Percentiles rank a stretch among this genome's conserved stretches.
Evolutionary conservation across 306 rosid species (phyloP).

Genomic region (Medicago lupulina): DNA sequence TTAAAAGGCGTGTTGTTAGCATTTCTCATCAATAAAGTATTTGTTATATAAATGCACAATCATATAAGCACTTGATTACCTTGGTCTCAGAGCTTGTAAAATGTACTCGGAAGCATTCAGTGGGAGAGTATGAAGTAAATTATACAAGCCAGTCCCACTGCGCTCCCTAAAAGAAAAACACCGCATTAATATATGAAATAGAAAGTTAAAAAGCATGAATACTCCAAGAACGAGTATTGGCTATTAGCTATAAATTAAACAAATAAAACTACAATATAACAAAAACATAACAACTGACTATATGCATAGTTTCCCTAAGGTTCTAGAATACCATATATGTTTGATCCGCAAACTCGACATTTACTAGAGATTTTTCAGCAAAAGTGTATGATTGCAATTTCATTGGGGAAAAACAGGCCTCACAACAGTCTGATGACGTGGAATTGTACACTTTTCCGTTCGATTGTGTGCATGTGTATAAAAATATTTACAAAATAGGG

Average conservation of each 20-base stretch:
- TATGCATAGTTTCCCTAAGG: background rate
- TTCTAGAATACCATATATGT: conserved; percentile 23
- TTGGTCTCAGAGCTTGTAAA: conserved; percentile 74
- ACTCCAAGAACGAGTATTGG: background rate
- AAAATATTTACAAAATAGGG: conserved; percentile 7
- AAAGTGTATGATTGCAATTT: conserved; percentile 4
- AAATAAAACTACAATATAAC: conserved; percentile 11
- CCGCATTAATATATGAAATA: conserved; percentile 15
- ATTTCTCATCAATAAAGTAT: conserved; percentile 27
- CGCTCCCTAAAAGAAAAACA: conserved; percentile 45
- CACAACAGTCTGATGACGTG: background rate
- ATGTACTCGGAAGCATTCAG: conserved; percentile 69
- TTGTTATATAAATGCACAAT: conserved; percentile 29
- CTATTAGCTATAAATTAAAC: conserved; percentile 7
- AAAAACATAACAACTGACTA: background rate
- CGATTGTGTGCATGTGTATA: background rate
- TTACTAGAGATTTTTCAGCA: background rate
- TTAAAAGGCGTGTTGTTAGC: too few species aligned
- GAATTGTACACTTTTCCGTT: background rate
- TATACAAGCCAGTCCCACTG: conserved; percentile 52
- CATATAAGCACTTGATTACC: conserved; percentile 50
- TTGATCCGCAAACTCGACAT: background rate
- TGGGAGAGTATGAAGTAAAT: conserved; percentile 59
- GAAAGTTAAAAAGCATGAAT: conserved; percentile 17
- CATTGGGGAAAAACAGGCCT: too few species aligned